These are phyloP conservation scores for Neurospora sp. DNA, from an alignment of 495 filamentous ascomycete genomes.

Conservation along the genomic window DNA sequence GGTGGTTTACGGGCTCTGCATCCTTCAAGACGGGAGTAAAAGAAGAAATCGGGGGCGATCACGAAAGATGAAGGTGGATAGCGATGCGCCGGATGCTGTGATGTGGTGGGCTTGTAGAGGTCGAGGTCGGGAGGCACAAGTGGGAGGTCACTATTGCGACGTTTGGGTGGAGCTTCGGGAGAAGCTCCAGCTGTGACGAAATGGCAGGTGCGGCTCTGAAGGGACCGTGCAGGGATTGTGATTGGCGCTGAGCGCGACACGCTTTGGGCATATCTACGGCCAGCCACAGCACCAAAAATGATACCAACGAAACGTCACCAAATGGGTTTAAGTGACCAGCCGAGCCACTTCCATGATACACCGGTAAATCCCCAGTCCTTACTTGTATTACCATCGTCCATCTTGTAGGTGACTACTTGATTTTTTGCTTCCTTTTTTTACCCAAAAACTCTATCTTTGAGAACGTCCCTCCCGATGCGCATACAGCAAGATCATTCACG, in stretches of 20 bases:
- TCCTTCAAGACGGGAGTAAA: not conserved
- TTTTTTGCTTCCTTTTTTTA: not conserved
- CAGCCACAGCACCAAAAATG: not conserved
- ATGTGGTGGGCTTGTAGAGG: conserved; percentile 5
- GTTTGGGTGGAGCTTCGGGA: not conserved
- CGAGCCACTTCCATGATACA: not conserved
- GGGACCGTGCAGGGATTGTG: not conserved
- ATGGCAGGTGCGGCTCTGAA: not conserved
- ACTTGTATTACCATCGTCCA: not conserved
- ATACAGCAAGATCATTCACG: not conserved
- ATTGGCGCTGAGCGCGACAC: not conserved
- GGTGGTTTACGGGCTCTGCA: not conserved
- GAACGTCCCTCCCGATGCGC: not conserved
- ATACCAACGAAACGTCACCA: not conserved
- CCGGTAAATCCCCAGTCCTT: not conserved
- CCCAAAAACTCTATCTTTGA: not conserved
- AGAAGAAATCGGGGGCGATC: not conserved
- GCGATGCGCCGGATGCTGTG: not conserved
- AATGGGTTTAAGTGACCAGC: not conserved
- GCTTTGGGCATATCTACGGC: not conserved
- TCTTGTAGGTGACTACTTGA: not conserved
- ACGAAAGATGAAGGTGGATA: not conserved
- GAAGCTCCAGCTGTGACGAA: conserved; percentile 2
- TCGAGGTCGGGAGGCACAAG: conserved; percentile 3
- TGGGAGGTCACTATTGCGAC: not conserved